Percentiles rank a stretch among this genome's conserved stretches.
phyloP scores from a whole-genome alignment of 306 rosid species.

The Benincasa hispida region DNA sequence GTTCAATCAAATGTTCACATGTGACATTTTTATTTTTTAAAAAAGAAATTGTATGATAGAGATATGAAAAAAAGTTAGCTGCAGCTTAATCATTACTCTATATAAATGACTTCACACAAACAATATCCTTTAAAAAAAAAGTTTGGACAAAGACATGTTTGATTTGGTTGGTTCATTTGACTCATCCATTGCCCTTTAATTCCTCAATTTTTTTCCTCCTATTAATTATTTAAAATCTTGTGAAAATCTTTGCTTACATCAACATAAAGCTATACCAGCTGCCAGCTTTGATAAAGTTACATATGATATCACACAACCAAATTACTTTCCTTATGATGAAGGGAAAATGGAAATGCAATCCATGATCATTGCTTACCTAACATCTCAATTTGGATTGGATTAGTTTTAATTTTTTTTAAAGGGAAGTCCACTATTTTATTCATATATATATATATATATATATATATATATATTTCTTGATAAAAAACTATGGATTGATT shows the following conservation, averaged over 20 bases:
- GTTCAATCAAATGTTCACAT: too few relatives aligned
- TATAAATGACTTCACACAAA: not conserved
- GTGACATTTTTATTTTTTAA: too few relatives aligned
- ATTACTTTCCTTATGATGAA: not conserved
- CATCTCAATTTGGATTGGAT: not conserved
- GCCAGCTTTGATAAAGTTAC: not conserved
- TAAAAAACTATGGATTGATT: too few relatives aligned
- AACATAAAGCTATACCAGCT: not conserved
- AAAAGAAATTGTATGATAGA: too few relatives aligned
- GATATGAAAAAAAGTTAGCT: too few relatives aligned
- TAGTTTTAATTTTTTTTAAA: not conserved
- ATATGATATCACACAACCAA: not conserved
- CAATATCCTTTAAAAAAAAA: not conserved
- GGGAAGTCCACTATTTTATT: too few relatives aligned
- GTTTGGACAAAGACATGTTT: constrained; percentile 4
- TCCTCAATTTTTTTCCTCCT: not conserved
- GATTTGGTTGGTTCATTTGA: not conserved
- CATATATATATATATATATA: too few relatives aligned
- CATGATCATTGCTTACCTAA: not conserved
- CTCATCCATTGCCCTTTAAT: not conserved
- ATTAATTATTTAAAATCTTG: not conserved
- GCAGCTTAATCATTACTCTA: too few relatives aligned
- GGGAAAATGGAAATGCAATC: not conserved
- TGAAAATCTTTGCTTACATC: not conserved
- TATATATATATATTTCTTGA: too few relatives aligned